A percentile compares a stretch with the other conserved stretches of the same genome.
These are phyloP conservation scores for Cladosporium sp. DNA, from an alignment of 2,329 filamentous ascomycete species.

Conservation along the genomic window DNA sequence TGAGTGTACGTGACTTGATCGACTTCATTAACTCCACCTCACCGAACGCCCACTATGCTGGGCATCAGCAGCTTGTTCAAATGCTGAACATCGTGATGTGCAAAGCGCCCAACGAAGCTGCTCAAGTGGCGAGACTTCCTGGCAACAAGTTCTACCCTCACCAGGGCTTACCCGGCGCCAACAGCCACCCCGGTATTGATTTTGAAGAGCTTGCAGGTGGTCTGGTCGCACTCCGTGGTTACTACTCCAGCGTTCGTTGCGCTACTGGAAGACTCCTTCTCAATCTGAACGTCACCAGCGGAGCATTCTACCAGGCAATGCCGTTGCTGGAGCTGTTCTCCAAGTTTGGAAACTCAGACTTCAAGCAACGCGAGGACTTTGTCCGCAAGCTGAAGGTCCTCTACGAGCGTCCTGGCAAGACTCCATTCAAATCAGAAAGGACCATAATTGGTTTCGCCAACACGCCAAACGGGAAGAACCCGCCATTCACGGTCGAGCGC, in stretches of 20 bases:
- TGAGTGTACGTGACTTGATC: conserved; percentile 40
- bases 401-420: conserved; percentile 16
- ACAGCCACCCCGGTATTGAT: conserved; percentile 28
- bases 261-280: conserved; percentile 55
- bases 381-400: conserved; percentile 28
- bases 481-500: conserved; percentile 17
- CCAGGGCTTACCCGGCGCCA: conserved; percentile 13
- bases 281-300: conserved; percentile 60
- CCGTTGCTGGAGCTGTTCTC: conserved; percentile 31
- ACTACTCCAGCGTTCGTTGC: conserved; percentile 58
- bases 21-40: conserved; percentile 37
- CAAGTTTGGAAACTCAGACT: conserved; percentile 24
- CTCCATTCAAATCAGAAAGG: conserved; percentile 33
- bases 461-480: conserved; percentile 17
- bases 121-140: conserved; percentile 43
- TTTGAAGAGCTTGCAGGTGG: conserved; percentile 44
- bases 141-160: conserved; percentile 52
- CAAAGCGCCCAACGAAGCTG: conserved; percentile 41
- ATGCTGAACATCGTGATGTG: conserved; percentile 56
- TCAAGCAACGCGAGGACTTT: conserved; percentile 23
- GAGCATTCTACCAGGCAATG: conserved; percentile 52
- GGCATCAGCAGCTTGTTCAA: conserved; percentile 51
- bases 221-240: conserved; percentile 57
- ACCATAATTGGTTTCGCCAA: conserved; percentile 45
- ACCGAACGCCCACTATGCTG: conserved; percentile 34